These are phyloP conservation scores for Arthroderma uncinatum DNA, from an alignment of 2,329 filamentous ascomycete species.

Conservation along the genomic window DNA sequence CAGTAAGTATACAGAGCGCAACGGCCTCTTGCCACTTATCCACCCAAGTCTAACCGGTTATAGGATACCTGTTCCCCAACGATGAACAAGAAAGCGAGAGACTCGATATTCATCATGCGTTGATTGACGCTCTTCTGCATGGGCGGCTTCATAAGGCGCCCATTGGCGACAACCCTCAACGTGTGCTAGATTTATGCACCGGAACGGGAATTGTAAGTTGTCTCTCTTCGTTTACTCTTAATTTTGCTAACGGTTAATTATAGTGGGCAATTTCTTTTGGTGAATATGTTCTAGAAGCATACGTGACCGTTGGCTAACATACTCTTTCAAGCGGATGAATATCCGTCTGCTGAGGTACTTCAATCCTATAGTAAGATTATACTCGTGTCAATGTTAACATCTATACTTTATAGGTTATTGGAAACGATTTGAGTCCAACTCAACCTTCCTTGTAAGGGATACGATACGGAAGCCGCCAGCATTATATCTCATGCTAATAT, in stretches of 20 bases:
- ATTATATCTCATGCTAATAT: neutral
- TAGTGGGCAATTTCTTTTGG: neutral
- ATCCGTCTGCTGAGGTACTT: constrained; percentile 15
- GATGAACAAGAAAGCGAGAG: constrained; percentile 16
- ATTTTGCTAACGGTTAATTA: neutral
- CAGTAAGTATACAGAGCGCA: constrained; percentile 7
- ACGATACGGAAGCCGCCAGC: constrained; percentile 5
- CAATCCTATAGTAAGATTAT: too few relatives aligned
- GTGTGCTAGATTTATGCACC: constrained; percentile 17
- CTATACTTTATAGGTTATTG: constrained; percentile 16
- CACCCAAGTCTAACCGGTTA: neutral
- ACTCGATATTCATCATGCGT: constrained; percentile 17
- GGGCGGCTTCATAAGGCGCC: constrained; percentile 16
- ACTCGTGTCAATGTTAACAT: too few relatives aligned
- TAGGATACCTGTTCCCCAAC: constrained; percentile 14
- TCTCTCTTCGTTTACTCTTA: neutral
- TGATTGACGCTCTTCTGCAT: constrained; percentile 13
- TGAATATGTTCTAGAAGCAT: neutral
- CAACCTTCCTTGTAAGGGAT: constrained; percentile 12
- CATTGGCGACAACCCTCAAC: constrained; percentile 11
- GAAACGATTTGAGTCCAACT: constrained; percentile 22
- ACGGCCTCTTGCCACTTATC: too few relatives aligned
- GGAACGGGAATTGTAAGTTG: constrained; percentile 16
- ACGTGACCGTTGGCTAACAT: neutral
- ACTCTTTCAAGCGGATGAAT: constrained; percentile 18